Evolutionary conservation across 805 yeast genomes (phyloP), one percentile per base, ranked within the genome.

Genomic region (Debaryomyces hansenii): DNA sequence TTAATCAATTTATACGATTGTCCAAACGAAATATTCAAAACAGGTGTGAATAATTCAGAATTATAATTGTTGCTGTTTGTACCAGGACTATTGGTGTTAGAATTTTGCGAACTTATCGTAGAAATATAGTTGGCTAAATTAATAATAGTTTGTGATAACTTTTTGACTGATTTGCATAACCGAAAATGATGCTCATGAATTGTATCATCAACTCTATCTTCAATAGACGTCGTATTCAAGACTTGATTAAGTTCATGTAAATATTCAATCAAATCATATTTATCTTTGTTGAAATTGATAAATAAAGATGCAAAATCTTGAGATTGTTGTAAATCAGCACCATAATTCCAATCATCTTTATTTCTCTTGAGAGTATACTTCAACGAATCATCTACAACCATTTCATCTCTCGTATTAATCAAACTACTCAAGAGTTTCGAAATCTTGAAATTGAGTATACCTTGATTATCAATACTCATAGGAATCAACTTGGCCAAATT

Each of bases 101-200:
- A 37, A 34, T 39, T 40, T 20, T 41, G 16, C 10, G 56, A 47
- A 36, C 49, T 46, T 12, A 48, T 40, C n/a, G 62, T 62, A 24
- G 62, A 55, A 15, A 62, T 54, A 46, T 58, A 60, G 45, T 66
- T 66, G 4, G 74, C 63, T 41, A 70, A 58, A 20, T 50, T 58
- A 35, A 64, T 44, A 12, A 70, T 57, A 2, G 66, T 51, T 15
- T 44, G 49, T 5, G 74, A 50, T 5, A 70, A 50, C 34, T 61
- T 72, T 52, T 70, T 74, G 11, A 70, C 54, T 8, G 75, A 47
- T 40, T 79, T 55, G 15, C 66, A 58, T 14, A 74, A 54, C 48
- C 74, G 74, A 37, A 72, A 51, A 40, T 72, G 74, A 45, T 63
- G 60, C 50, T 77, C 80, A 38, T 59, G 51, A 12, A 60, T 42